Evolutionary conservation across 768 basidiomycete species (phyloP), one percentile per base, ranked within the genome.

Genomic region (Tremella yokohamensis): DNA sequence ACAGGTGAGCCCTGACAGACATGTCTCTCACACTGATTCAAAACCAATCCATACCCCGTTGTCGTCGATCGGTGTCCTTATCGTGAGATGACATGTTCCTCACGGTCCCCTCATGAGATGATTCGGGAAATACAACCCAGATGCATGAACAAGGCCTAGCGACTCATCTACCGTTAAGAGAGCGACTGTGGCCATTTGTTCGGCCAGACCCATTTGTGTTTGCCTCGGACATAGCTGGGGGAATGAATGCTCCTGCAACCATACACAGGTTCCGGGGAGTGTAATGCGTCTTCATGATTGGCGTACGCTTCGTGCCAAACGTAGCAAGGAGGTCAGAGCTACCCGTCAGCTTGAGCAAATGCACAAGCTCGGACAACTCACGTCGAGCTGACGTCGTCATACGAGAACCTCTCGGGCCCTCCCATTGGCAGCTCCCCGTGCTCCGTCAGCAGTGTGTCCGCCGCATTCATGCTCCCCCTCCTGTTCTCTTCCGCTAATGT

Each of bases 221-320:
- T 34, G 29, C 4, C 29, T 34, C 29, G 29, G 29, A 11, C 29
- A 34, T 11, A 34, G 29, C 68, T 8, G 72, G 72, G 3, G 72
- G 67, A 16, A 73, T 39, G 39, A 70, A 73, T 12, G 51, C 81
- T 4, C 94, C 94, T 16, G 88, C 87, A 45, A 88, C 89, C 56
- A 98, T 78, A 76, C 90, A 93, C 34, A 99, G 82, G 76, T 99
- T 99, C 13, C 94, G 84, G 25, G 91, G 84, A 8, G 96, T 98
- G 70, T 98, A 96, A 65, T 96, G 90, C 9, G 92, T 86, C 69
- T 93, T 87, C 22, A 84, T 84, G 64, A 98, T 83, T 1, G 96
- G 93, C 24, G 96, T 98, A 54, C 92, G 83, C 80, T 98, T 99
- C 26, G 96, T 99, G 7, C 89, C 88, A 74, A 91, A 96, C 0